Evolutionary conservation across 257 asterid genomes (phyloP).

Genomic region (Euphrasia confusa): DNA sequence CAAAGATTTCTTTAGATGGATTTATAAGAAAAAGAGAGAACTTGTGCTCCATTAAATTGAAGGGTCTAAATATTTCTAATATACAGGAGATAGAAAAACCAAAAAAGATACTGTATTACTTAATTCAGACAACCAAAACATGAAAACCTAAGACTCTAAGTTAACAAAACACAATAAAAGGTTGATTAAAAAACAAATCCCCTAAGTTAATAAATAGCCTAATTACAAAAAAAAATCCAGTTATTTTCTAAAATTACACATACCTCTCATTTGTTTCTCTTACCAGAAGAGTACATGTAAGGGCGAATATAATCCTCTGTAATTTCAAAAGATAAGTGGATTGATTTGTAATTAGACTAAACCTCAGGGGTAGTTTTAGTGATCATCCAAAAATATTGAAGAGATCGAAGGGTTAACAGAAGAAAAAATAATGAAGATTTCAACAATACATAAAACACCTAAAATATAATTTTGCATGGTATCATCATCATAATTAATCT

Average conservation of each 20-base stretch:
- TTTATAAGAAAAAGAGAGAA: background rate
- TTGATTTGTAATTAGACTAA: conserved; percentile 1
- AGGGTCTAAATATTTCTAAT: conserved; percentile 16
- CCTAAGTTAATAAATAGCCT: background rate
- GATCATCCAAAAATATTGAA: background rate
- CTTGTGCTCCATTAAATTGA: background rate
- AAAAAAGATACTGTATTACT: conserved; percentile 7
- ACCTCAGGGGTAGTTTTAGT: background rate
- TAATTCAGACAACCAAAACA: conserved; percentile 16
- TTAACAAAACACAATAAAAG: background rate
- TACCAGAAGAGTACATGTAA: background rate
- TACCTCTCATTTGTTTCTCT: background rate
- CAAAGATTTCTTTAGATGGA: background rate
- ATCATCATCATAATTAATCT: background rate
- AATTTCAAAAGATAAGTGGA: background rate
- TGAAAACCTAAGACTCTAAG: background rate
- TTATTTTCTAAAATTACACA: background rate
- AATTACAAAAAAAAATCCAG: background rate
- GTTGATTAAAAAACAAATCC: background rate
- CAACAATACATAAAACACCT: conserved; percentile 2
- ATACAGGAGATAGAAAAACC: conserved; percentile 10
- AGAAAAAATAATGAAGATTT: background rate
- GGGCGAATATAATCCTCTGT: background rate
- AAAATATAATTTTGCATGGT: background rate
- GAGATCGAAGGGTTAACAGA: too few relatives aligned